Evolutionary conservation across 176 grass and related monocot genomes (phyloP).

Genomic region (Panicum miliaceum): DNA sequence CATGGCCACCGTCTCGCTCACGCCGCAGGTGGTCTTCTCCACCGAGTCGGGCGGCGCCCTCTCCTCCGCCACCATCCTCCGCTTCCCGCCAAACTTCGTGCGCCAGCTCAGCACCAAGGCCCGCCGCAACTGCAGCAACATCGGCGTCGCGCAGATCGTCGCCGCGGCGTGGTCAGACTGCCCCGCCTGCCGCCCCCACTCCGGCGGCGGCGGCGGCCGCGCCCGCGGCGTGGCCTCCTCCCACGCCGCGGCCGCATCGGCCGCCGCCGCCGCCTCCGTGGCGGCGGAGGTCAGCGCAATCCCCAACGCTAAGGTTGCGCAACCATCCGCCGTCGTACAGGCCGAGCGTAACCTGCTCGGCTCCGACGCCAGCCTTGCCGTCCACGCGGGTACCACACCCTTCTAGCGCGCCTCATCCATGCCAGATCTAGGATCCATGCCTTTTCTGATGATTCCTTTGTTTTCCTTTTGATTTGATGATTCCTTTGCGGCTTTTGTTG

Average conservation of each 20-base stretch:
- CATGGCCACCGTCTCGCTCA: constrained; percentile 64
- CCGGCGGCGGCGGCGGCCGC: constrained; percentile 58
- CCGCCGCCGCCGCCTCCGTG: constrained; percentile 46
- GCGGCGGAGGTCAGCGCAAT: constrained; percentile 55
- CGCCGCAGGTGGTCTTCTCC: constrained; percentile 49
- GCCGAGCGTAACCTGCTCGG: constrained; percentile 69
- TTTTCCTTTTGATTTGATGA: constrained; percentile 6
- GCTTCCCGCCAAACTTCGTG: constrained; percentile 96
- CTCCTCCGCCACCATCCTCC: constrained; percentile 58
- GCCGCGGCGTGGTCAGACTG: constrained; percentile 90
- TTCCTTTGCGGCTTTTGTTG: constrained; percentile 22
- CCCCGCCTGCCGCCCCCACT: constrained; percentile 40
- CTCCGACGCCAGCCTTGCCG: constrained; percentile 92
- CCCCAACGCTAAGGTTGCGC: constrained; percentile 68
- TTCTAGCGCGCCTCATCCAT: constrained; percentile 22
- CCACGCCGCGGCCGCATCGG: constrained; percentile 51
- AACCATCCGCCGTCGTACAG: constrained; percentile 54
- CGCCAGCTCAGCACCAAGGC: constrained; percentile 99
- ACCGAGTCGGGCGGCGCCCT: constrained; percentile 47
- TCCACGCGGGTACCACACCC: constrained; percentile 79
- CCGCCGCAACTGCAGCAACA: constrained; percentile 99
- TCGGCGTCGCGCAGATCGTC: constrained; percentile 97
- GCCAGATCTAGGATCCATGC: constrained; percentile 45
- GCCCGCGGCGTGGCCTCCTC: constrained; percentile 54
- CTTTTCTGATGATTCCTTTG: constrained; percentile 28